These are phyloP conservation scores for Ricinus communis DNA, from an alignment of 345 rosid species.

Conservation along the genomic window DNA sequence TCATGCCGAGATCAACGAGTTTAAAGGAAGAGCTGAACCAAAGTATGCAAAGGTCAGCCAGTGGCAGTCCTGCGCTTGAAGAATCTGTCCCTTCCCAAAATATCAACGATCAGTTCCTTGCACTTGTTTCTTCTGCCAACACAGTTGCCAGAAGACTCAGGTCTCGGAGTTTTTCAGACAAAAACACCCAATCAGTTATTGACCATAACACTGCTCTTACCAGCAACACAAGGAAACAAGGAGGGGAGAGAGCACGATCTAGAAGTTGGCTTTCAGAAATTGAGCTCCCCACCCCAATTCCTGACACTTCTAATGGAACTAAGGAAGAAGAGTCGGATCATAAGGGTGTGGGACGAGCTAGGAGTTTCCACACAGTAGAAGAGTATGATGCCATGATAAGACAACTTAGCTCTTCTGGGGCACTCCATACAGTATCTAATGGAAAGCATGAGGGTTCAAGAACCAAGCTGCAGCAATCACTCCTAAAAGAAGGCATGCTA, in stretches of 20 bases:
- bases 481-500: neutral
- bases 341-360: neutral
- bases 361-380: slow-evolving; percentile 28
- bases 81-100: too few relatives aligned
- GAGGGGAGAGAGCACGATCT: too few relatives aligned
- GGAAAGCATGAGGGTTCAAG: slow-evolving; percentile 4
- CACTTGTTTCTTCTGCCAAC: slow-evolving; percentile 20
- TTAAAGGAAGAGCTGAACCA: slow-evolving; percentile 26
- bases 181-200: neutral
- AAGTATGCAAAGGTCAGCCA: too few relatives aligned
- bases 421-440: neutral
- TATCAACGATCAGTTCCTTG: slow-evolving; percentile 22
- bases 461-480: slow-evolving; percentile 4
- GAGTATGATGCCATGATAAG: slow-evolving; percentile 38
- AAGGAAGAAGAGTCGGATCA: neutral
- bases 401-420: slow-evolving; percentile 12
- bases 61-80: too few relatives aligned
- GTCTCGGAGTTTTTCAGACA: slow-evolving; percentile 10
- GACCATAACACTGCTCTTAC: neutral
- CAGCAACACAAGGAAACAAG: slow-evolving; percentile 11
- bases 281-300: too few relatives aligned
- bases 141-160: neutral
- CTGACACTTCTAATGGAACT: too few relatives aligned
- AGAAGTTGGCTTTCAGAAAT: slow-evolving; percentile 16
- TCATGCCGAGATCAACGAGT: slow-evolving; percentile 33